Evolutionary conservation across 225 moss, liverwort and hornwort genomes (phyloP).

Genomic region (Antitrichia curtipendula): DNA sequence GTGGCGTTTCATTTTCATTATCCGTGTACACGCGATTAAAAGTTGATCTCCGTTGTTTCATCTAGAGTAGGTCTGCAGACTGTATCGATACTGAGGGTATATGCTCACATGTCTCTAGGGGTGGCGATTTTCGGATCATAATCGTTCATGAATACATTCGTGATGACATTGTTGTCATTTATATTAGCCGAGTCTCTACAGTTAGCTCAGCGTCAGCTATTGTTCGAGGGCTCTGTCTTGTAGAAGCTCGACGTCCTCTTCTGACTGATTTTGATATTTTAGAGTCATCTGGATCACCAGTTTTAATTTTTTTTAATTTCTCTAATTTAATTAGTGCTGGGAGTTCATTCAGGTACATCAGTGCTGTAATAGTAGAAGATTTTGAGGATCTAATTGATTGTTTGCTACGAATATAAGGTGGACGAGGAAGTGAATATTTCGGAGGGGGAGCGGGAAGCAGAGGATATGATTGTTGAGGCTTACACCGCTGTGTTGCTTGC

Average conservation of each 20-base stretch:
- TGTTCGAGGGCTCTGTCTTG: background rate
- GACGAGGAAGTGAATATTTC: slow-evolving; percentile 76
- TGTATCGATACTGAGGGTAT: background rate
- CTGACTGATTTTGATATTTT: background rate
- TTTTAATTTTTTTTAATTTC: background rate
- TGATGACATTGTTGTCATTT: background rate
- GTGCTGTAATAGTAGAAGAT: background rate
- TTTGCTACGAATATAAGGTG: slow-evolving; percentile 31
- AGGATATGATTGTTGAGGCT: slow-evolving; percentile 98
- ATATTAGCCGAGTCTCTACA: background rate
- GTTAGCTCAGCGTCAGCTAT: background rate
- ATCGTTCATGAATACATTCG: background rate
- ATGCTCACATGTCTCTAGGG: background rate
- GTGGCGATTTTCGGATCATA: background rate
- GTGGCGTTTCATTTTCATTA: background rate
- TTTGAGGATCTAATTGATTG: background rate
- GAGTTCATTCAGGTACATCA: background rate
- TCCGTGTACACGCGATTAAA: background rate
- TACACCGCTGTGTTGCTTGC: slow-evolving; percentile 87
- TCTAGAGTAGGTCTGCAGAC: background rate
- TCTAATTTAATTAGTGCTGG: background rate
- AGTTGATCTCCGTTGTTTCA: background rate
- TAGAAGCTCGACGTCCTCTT: background rate
- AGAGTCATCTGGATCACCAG: background rate
- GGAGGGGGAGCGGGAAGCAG: slow-evolving; percentile 96